These are phyloP conservation scores for Penicillium daleae DNA, from an alignment of 495 filamentous ascomycete genomes.

Conservation along the genomic window DNA sequence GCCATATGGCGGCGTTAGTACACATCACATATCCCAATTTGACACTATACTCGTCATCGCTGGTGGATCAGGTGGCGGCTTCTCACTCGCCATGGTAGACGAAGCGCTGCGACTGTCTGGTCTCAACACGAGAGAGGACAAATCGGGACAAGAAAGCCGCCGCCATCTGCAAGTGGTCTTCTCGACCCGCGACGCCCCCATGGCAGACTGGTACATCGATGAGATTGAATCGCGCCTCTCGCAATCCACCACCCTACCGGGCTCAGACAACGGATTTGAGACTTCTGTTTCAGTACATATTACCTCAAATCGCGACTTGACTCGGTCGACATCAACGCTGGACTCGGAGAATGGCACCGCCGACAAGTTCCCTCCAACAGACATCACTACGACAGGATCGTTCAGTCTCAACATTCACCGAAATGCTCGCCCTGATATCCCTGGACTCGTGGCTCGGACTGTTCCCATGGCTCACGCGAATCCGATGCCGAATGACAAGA, in stretches of 20 bases:
- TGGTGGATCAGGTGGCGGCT: slow-evolving; percentile 60
- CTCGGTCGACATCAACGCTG: slow-evolving; percentile 13
- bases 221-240: slow-evolving; percentile 36
- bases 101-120: slow-evolving; percentile 29
- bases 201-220: slow-evolving; percentile 33
- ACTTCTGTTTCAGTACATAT: slow-evolving; percentile 38
- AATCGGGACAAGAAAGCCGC: slow-evolving; percentile 12
- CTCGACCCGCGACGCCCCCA: slow-evolving; percentile 30
- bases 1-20: slow-evolving; percentile 52
- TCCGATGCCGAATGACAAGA: slow-evolving; percentile 17
- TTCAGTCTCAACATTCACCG: slow-evolving; percentile 30
- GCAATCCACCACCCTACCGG: slow-evolving; percentile 18
- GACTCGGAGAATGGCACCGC: slow-evolving; percentile 13
- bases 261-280: slow-evolving; percentile 32
- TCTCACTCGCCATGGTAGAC: slow-evolving; percentile 43
- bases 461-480: slow-evolving; percentile 24
- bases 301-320: slow-evolving; percentile 22
- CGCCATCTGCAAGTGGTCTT: slow-evolving; percentile 35
- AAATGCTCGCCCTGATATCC: slow-evolving; percentile 43
- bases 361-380: slow-evolving; percentile 12
- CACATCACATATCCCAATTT: slow-evolving; percentile 26
- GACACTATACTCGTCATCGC: slow-evolving; percentile 52
- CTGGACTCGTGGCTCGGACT: slow-evolving; percentile 34
- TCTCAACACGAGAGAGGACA: neutral
- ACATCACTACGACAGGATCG: slow-evolving; percentile 24